phyloP scores from a whole-genome alignment of 2,329 filamentous ascomycete genomes.

The Cercospora sesami region DNA sequence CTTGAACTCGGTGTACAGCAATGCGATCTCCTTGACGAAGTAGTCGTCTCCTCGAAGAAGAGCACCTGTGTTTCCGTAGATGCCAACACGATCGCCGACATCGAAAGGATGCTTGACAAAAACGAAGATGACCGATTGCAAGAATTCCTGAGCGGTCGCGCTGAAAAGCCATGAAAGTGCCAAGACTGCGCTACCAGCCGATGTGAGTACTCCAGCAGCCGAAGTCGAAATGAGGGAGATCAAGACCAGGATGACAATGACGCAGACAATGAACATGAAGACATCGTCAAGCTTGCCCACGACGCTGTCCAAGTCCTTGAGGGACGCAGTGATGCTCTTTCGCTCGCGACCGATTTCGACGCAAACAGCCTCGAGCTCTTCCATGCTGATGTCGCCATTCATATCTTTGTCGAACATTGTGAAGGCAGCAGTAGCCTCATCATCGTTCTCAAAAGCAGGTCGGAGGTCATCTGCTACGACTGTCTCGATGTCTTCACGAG shows the following conservation, averaged over 20 bases:
- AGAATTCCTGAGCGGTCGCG: conserved; percentile 88
- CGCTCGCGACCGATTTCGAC: conserved; percentile 93
- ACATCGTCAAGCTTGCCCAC: conserved; percentile 86
- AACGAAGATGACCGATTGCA: conserved; percentile 91
- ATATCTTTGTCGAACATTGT: conserved; percentile 93
- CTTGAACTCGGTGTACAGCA: conserved; percentile 96
- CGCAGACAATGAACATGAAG: conserved; percentile 78
- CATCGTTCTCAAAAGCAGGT: conserved; percentile 73
- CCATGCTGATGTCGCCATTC: conserved; percentile 94
- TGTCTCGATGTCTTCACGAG: conserved; percentile 70
- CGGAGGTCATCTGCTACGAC: conserved; percentile 77
- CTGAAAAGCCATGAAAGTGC: conserved; percentile 91
- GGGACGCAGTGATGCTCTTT: conserved; percentile 89
- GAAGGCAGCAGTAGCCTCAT: conserved; percentile 87
- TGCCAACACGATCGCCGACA: conserved; percentile 86
- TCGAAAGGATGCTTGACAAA: conserved; percentile 98
- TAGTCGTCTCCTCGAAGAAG: conserved; percentile 82
- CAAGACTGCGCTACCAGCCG: conserved; percentile 81
- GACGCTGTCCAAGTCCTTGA: conserved; percentile 93
- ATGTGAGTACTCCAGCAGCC: conserved; percentile 86
- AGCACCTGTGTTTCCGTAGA: conserved; percentile 88
- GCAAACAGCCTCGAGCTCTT: conserved; percentile 88
- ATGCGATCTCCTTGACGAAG: conserved; percentile 89
- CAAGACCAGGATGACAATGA: conserved; percentile 82
- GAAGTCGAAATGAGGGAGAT: conserved; percentile 86